Evolutionary conservation across 2,329 filamentous ascomycete genomes (phyloP), one percentile per base, ranked within the genome.

Genomic region (Fusarium guadeloupense): DNA sequence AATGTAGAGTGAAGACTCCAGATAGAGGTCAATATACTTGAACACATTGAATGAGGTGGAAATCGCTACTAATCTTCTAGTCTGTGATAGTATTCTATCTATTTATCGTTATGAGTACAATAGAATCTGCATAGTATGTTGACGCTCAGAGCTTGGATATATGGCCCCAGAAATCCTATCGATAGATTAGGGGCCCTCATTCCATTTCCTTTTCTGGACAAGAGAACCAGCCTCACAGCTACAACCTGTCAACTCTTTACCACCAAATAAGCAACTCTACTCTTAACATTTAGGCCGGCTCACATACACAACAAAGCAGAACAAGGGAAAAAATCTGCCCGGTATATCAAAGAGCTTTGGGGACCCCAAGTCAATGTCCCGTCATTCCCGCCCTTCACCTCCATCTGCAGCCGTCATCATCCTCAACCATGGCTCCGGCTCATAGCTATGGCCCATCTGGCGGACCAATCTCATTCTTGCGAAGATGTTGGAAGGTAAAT

Each of bases 401-500:
- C 14, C 35, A 26, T 41, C 19, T 38, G 26, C 28, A 35, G 39
- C 39, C 38, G 38, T 37, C 28, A 41, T 39, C 28, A 23, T 42
- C 37, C 35, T 52, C 46, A 39, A 45, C 34, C 44, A 74, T 74
- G 72, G 66, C 72, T 41, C 64, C 70, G n/a, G 44, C 54, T 35
- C 53, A 58, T 49, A 62, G 50, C 51, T 56, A 49, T 51, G 49
- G 49, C 58, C 45, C 54, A 19, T 60, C 63, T 25, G 20, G 55
- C 23, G 55, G 60, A 33, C 69, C 70, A 2, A 59, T 69, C 33
- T 69, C 70, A 10, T 69, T 69, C 9, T 19, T 83, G 20, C 69
- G 72, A 13, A 73, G 79, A 42, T 80, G 80, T 60, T 85, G 82
- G 81, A 78, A 75, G 71, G 83, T 82, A 71, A 50, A 69, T 8